Evolutionary conservation across 352 stramenopile species (phyloP).

Genomic region (Globisporangium apiculatum): DNA sequence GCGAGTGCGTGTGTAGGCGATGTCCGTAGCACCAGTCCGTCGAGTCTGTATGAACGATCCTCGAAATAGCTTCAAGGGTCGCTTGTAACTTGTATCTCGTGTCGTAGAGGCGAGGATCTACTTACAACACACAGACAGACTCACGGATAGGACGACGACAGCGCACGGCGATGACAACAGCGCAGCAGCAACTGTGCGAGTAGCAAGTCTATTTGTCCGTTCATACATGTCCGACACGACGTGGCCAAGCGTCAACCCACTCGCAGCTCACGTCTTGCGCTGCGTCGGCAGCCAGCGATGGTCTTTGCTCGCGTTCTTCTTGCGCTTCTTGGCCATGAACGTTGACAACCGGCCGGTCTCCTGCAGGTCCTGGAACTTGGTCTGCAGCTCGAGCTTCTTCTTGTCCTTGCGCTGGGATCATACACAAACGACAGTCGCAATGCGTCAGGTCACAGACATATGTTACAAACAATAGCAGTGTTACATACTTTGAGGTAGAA

Average conservation of each 20-base stretch:
- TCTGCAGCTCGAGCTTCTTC: constrained; percentile 86
- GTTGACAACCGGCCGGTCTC: constrained; percentile 86
- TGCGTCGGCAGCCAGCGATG: constrained; percentile 86
- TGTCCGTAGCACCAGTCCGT: background rate
- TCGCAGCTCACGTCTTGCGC: constrained; percentile 36
- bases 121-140: too few species aligned
- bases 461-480: too few species aligned
- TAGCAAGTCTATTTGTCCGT: too few species aligned
- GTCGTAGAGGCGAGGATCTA: too few species aligned
- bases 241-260: too few species aligned
- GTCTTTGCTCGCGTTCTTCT: constrained; percentile 92
- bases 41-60: background rate
- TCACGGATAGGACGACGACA: too few species aligned
- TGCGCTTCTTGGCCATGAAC: constrained; percentile 92
- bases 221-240: too few species aligned
- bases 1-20: too few species aligned
- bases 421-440: background rate
- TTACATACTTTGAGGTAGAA: constrained; percentile 84
- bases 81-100: too few species aligned
- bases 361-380: constrained; percentile 89
- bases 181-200: too few species aligned
- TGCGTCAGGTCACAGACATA: background rate
- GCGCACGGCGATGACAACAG: too few species aligned
- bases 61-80: too few species aligned
- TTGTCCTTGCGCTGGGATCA: constrained; percentile 78